Evolutionary conservation across 768 basidiomycete species (phyloP), one percentile per base, ranked within the genome.

Genomic region (Termitomyces sp.): DNA sequence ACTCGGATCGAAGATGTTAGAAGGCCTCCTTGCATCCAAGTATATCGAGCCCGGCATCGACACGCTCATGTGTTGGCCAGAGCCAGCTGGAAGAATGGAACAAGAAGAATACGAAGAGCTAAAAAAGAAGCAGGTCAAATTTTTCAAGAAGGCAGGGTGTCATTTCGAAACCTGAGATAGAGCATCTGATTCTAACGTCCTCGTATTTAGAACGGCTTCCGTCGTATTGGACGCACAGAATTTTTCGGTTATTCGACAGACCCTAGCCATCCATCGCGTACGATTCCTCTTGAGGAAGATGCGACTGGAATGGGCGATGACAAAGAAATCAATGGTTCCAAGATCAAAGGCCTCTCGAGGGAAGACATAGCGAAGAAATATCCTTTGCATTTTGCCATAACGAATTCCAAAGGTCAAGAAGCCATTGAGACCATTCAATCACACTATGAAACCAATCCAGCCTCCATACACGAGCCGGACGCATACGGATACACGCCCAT

Each of bases 61-160:
- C 29, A 62, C 52, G 12, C 56, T 66, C 29, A 56, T 64, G 20
- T 67, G 64, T 54, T 68, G 68, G 67, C 68, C 67, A 4, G 60
- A 56, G 22, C 78, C 59, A 41, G 37, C 10, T 34, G 46, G 28
- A 7, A 29, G n/a, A 3, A 28, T 47, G 46, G 41, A 45, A 3
- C 13, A 57, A 24, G 10, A 22, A 20, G 49, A 61, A 47, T 59
- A 59, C 52, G 26, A 42, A 22, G 53, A 44, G 3, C 42, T 54
- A 5, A 54, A 54, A 46, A 34, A 31, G 44, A 45, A 54, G 53
- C 53, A 54, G 12, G 42, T 54, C 42, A 31, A 18, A 4, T 37
- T 26, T n/a, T 48, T 44, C 39, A 49, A 29, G 28, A 60, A 54
- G 53, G 53, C 33, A n/a, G 33, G 51, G 46, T 44, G 51, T 52